These are phyloP conservation scores for Aspergillus sp. DNA, from an alignment of 2,329 filamentous ascomycete species.

Conservation along the genomic window DNA sequence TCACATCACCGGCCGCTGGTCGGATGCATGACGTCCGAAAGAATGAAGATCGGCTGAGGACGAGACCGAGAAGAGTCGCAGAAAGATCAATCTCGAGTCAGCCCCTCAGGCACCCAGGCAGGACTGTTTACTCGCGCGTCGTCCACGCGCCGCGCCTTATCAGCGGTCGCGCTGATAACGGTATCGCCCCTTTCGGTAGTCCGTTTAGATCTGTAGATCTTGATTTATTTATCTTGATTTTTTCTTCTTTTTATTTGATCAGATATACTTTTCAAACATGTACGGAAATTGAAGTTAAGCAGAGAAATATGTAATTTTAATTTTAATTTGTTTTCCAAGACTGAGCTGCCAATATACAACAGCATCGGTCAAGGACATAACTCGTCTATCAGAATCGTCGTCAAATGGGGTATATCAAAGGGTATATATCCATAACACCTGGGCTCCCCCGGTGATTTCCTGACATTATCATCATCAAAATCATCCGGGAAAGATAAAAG, in stretches of 20 bases:
- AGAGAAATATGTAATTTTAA: too few relatives aligned
- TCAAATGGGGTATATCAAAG: conserved; percentile 32
- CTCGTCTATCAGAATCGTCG: conserved; percentile 21
- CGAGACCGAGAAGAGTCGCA: neutral
- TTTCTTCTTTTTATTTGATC: too few relatives aligned
- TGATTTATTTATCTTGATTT: too few relatives aligned
- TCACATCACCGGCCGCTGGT: conserved; percentile 15
- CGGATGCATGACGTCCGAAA: conserved; percentile 15
- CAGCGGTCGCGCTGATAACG: conserved; percentile 19
- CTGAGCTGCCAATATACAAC: too few relatives aligned
- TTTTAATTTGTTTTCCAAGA: too few relatives aligned
- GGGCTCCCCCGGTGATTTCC: conserved; percentile 6
- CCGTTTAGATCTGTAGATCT: too few relatives aligned
- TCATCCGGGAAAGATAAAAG: neutral
- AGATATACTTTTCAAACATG: too few relatives aligned
- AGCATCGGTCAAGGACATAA: conserved; percentile 6
- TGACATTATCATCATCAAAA: conserved; percentile 7
- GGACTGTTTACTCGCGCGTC: conserved; percentile 6
- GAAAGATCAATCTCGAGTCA: too few relatives aligned
- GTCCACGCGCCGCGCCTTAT: conserved; percentile 12
- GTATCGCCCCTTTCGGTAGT: neutral
- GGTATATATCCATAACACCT: conserved; percentile 23
- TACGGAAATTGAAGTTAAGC: too few relatives aligned
- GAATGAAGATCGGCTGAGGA: conserved; percentile 12
- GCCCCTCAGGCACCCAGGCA: too few relatives aligned